Evolutionary conservation across 1,284 basidiomycete genomes (phyloP), one percentile per base, ranked within the genome.

Genomic region (Vanrija sp.): DNA sequence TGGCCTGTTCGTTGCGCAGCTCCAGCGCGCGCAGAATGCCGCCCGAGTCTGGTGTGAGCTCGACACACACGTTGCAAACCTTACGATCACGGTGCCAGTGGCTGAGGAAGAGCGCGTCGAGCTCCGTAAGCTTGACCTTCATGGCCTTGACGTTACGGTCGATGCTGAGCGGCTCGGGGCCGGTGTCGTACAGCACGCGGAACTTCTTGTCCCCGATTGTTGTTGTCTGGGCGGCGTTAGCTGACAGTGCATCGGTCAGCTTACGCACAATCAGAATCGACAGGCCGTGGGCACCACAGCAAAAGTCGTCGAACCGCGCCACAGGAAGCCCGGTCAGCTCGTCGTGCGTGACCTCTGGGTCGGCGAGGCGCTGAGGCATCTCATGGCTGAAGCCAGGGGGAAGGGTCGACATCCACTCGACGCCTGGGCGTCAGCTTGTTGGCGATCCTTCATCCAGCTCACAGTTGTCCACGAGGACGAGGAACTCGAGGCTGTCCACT

Each of bases 201-300:
- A 83, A 81, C 15, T 78, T 65, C 57, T 72, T 55, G 51, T 80
- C 74, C 6, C 78, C 83, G 25, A 79, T 71, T 8, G 66, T 71
- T 0, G 69, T 71, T 21, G 52, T 71, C 71, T 71, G 54, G 39
- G 42, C 23, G 16, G 50, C 28, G 26, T 28, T 43, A 52, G 38
- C 28, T n/a, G 10, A 38, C 21, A 8, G 12, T n/a, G 21, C 6
- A 29, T 25, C 15, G 34, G 16, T 16, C 14, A 23, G 39, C 15
- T 19, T 8, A 69, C 83, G 66, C 68, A 88, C 88, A 59, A 91
- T 85, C 43, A 90, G 76, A 28, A 84, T 85, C 26, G 88, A 83
- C 65, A 91, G 86, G 0, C 89, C 89, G 75, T 91, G 89, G 1
- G 88, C 88, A 6, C 87, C 88, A 67, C 88, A 91, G 67, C 88